Evolutionary conservation across 2,329 filamentous ascomycete genomes (phyloP).

Genomic region (Phyllosticta citriasiana): DNA sequence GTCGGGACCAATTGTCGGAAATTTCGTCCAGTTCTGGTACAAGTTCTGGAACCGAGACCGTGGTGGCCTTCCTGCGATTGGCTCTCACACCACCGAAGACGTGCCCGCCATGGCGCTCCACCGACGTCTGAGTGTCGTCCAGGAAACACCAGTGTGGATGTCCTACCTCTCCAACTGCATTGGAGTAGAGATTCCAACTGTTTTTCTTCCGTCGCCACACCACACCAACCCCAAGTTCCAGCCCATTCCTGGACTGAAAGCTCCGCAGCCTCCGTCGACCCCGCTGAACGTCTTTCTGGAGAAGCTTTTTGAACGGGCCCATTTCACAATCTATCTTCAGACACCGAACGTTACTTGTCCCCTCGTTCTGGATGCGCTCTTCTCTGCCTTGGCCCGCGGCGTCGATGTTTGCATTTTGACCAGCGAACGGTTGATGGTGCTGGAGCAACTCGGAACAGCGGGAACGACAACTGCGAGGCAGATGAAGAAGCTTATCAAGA

Average conservation of each 20-base stretch:
- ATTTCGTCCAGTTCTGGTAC: constrained; percentile 57
- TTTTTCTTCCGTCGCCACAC: constrained; percentile 66
- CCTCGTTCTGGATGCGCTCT: constrained; percentile 51
- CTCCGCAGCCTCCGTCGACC: constrained; percentile 47
- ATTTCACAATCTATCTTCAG: constrained; percentile 54
- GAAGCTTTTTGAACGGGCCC: constrained; percentile 49
- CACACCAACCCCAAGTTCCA: constrained; percentile 57
- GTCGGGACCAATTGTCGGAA: constrained; percentile 48
- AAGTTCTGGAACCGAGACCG: constrained; percentile 51
- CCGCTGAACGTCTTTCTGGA: constrained; percentile 59
- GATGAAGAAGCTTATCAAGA: constrained; percentile 47
- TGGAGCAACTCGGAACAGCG: constrained; percentile 73
- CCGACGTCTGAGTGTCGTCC: not conserved
- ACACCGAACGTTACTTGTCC: constrained; percentile 69
- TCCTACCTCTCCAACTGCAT: not conserved
- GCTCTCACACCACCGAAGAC: not conserved
- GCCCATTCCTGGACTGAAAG: constrained; percentile 43
- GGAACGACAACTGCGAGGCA: constrained; percentile 62
- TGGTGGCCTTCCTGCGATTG: not conserved
- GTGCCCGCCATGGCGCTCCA: not conserved
- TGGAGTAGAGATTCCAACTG: constrained; percentile 35
- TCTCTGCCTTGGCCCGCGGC: constrained; percentile 53
- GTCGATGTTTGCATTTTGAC: constrained; percentile 60
- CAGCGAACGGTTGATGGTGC: constrained; percentile 59
- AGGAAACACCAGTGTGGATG: constrained; percentile 8